Evolutionary conservation across 2,329 filamentous ascomycete genomes (phyloP).

Genomic region (Fusarium tuaranense): DNA sequence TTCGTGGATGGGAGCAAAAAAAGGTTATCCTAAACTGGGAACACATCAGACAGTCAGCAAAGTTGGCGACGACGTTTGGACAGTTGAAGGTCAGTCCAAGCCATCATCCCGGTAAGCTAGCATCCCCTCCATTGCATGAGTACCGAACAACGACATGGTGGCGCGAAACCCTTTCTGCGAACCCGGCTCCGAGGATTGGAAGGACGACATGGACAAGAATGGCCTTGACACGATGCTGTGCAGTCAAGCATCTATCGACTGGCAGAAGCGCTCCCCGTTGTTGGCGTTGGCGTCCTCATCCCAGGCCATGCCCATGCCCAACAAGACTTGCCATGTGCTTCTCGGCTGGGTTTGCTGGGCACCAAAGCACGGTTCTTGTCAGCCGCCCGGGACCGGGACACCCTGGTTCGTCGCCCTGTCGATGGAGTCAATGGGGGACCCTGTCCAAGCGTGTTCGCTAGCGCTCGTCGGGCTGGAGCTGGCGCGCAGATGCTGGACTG

Average conservation of each 20-base stretch:
- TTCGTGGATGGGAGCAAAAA: slow-evolving; percentile 13
- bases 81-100: slow-evolving; percentile 25
- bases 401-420: slow-evolving; percentile 39
- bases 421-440: slow-evolving; percentile 33
- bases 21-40: slow-evolving; percentile 24
- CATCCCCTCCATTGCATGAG: slow-evolving; percentile 37
- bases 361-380: slow-evolving; percentile 36
- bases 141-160: slow-evolving; percentile 21
- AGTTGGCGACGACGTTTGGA: slow-evolving; percentile 26
- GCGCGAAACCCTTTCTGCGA: slow-evolving; percentile 28
- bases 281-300: slow-evolving; percentile 8
- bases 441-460: slow-evolving; percentile 34
- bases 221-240: not conserved
- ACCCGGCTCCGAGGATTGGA: slow-evolving; percentile 12
- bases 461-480: slow-evolving; percentile 39
- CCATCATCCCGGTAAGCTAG: slow-evolving; percentile 27
- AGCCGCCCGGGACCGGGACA: slow-evolving; percentile 37
- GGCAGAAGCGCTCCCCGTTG: not conserved
- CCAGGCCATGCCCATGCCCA: not conserved
- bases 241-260: slow-evolving; percentile 8
- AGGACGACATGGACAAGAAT: slow-evolving; percentile 1
- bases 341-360: slow-evolving; percentile 26
- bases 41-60: slow-evolving; percentile 34
- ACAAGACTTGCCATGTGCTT: slow-evolving; percentile 21
- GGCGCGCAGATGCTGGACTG: slow-evolving; percentile 35